A percentile compares a stretch with the other conserved stretches of the same genome.
phyloP scores from a whole-genome alignment of 2,329 filamentous ascomycete genomes.

The Decorospora gaudefroyi region DNA sequence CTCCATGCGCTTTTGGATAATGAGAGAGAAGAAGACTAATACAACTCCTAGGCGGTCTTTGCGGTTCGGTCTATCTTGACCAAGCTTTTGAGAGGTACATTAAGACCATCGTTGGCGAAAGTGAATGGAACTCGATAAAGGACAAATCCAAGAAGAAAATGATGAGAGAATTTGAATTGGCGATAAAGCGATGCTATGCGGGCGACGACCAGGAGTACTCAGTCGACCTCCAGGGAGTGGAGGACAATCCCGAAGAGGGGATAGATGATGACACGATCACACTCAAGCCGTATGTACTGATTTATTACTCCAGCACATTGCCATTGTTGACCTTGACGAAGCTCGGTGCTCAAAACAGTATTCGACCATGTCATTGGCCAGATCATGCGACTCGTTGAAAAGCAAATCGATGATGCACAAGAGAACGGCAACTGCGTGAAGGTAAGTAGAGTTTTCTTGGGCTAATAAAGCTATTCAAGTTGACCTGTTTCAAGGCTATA shows the following conservation, averaged over 20 bases:
- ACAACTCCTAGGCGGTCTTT: slow-evolving; percentile 16
- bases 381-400: slow-evolving; percentile 5
- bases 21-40: too few relatives aligned
- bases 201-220: background rate
- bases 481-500: background rate
- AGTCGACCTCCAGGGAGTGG: slow-evolving; percentile 1
- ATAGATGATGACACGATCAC: slow-evolving; percentile 3
- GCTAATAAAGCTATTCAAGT: too few relatives aligned
- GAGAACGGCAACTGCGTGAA: slow-evolving; percentile 2
- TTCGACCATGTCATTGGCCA: slow-evolving; percentile 8
- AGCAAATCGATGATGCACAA: slow-evolving; percentile 3
- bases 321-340: background rate
- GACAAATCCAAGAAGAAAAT: slow-evolving; percentile 23
- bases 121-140: slow-evolving; percentile 13
- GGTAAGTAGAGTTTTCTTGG: background rate
- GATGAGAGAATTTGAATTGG: slow-evolving; percentile 28
- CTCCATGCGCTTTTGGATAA: too few relatives aligned
- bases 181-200: slow-evolving; percentile 6
- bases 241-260: background rate
- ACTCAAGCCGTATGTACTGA: slow-evolving; percentile 1
- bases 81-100: slow-evolving; percentile 21
- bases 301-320: background rate
- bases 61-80: slow-evolving; percentile 26
- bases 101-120: slow-evolving; percentile 12
- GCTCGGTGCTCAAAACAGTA: slow-evolving; percentile 1